Percentiles rank a stretch among this genome's conserved stretches.
These are phyloP conservation scores for Sanghuangporus baumii DNA, from an alignment of 1,284 basidiomycete genomes.

Conservation along the genomic window DNA sequence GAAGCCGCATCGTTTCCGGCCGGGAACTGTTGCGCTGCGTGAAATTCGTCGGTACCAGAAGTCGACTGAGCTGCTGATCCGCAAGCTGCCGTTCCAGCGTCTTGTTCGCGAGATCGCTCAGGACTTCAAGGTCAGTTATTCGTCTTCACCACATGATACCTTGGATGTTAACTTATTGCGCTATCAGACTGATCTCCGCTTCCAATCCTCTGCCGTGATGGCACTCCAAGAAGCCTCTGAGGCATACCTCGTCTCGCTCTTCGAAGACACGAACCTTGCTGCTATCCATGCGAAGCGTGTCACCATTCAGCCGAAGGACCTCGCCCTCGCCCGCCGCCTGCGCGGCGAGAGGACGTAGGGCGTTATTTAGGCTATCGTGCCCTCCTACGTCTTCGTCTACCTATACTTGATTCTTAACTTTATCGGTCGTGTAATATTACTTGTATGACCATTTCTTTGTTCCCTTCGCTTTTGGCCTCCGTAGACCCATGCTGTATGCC, in stretches of 20 bases:
- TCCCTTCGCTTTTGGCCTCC: neutral
- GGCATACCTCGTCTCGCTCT: slow-evolving; percentile 75
- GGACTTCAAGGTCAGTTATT: slow-evolving; percentile 40
- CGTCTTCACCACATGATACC: neutral
- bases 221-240: slow-evolving; percentile 77
- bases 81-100: slow-evolving; percentile 76
- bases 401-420: neutral
- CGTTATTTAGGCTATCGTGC: neutral
- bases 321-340: slow-evolving; percentile 55
- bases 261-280: slow-evolving; percentile 67
- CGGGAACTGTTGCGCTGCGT: slow-evolving; percentile 74
- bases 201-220: slow-evolving; percentile 72
- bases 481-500: neutral
- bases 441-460: slow-evolving; percentile 1
- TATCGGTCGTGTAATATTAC: slow-evolving; percentile 11
- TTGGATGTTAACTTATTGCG: slow-evolving; percentile 23
- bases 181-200: slow-evolving; percentile 64
- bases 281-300: slow-evolving; percentile 74
- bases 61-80: slow-evolving; percentile 74
- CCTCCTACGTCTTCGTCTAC: neutral
- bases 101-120: slow-evolving; percentile 55
- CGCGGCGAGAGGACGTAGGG: slow-evolving; percentile 39
- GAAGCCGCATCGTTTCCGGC: slow-evolving; percentile 68
- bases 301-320: slow-evolving; percentile 72
- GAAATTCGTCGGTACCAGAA: slow-evolving; percentile 84